These are phyloP conservation scores for Mikania micrantha DNA, from an alignment of 129 eudicot species.

Conservation along the genomic window DNA sequence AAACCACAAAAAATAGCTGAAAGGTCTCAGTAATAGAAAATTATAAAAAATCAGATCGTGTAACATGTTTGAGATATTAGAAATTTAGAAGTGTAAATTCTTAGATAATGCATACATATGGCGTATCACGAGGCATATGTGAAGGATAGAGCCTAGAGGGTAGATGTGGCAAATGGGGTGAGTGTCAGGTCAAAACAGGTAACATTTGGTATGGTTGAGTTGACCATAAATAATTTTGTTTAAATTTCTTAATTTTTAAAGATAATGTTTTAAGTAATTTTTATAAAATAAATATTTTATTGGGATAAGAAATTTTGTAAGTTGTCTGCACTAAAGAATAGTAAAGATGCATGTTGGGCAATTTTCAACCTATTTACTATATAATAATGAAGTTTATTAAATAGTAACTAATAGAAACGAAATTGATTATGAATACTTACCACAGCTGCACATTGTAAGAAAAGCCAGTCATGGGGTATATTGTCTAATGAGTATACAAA, in stretches of 20 bases:
- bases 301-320: neutral
- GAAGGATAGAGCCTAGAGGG: neutral
- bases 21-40: neutral
- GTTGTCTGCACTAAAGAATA: neutral
- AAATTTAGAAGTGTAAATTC: neutral
- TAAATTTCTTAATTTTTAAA: neutral
- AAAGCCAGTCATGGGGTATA: conserved; percentile 97
- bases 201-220: neutral
- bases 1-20: neutral
- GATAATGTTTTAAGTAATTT: neutral
- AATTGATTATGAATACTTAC: conserved; percentile 39
- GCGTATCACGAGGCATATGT: neutral
- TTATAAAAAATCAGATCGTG: neutral
- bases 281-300: neutral
- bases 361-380: neutral
- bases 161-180: neutral
- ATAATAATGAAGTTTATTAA: neutral
- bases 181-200: neutral
- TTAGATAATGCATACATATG: neutral
- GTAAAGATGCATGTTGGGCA: neutral
- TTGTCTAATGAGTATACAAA: conserved; percentile 77
- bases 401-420: neutral
- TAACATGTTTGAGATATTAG: neutral
- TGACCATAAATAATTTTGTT: neutral
- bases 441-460: conserved; percentile 96